Percentiles rank a stretch among this genome's conserved stretches.
Conservation (phyloP, 2,329 filamentous ascomycete genomes). For the Aureobasidium namibiae region DNA sequence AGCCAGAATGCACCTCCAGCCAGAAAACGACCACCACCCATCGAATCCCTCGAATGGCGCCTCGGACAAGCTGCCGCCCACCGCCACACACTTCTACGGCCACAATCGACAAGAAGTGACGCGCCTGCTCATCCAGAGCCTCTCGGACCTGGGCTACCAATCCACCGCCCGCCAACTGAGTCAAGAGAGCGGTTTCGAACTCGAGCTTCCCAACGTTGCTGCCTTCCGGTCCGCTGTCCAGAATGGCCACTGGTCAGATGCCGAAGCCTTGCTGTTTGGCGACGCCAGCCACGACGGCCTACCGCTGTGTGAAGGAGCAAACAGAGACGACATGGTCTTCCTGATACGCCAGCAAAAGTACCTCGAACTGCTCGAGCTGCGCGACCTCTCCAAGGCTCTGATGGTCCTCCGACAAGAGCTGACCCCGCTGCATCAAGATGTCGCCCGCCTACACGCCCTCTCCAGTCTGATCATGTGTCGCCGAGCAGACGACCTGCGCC, state of each 20-base stretch:
- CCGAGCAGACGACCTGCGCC: slow-evolving; percentile 65
- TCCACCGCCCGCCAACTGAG: slow-evolving; percentile 66
- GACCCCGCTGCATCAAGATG: slow-evolving; percentile 75
- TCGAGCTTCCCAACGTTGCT: slow-evolving; percentile 82
- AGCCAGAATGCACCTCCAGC: slow-evolving; percentile 9
- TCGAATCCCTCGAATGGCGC: background rate
- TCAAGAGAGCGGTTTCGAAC: slow-evolving; percentile 73
- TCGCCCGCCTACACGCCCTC: slow-evolving; percentile 67
- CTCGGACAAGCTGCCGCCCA: background rate
- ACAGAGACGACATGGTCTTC: slow-evolving; percentile 75
- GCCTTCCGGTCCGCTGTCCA: slow-evolving; percentile 75
- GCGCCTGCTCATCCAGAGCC: slow-evolving; percentile 80
- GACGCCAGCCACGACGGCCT: slow-evolving; percentile 43
- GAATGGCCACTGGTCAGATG: slow-evolving; percentile 70
- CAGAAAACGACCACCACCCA: background rate
- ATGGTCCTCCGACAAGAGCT: slow-evolving; percentile 80
- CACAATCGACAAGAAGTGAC: slow-evolving; percentile 92
- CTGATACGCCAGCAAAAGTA: slow-evolving; percentile 90
- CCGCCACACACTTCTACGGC: slow-evolving; percentile 56
- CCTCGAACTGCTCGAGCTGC: slow-evolving; percentile 73
- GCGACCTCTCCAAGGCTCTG: slow-evolving; percentile 66
- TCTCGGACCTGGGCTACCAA: slow-evolving; percentile 81
- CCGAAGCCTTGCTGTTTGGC: slow-evolving; percentile 70
- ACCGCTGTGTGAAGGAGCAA: slow-evolving; percentile 65
- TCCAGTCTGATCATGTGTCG: slow-evolving; percentile 88